Conservation (phyloP, 148 eudicot species). For the Pouteria glomerata region DNA sequence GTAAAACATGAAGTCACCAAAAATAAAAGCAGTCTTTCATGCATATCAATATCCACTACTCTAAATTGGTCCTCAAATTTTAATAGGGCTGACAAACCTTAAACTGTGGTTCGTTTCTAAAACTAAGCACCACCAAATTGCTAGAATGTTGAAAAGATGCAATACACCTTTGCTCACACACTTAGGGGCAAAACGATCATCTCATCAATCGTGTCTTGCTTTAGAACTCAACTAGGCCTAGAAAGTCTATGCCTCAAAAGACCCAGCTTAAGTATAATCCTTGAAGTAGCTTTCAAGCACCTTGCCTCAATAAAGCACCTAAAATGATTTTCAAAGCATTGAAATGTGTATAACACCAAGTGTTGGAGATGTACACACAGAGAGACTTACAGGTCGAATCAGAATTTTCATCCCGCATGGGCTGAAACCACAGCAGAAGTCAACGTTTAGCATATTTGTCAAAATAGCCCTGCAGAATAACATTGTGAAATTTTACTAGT, state of each 20-base stretch:
- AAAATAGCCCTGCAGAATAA: constrained; percentile 81
- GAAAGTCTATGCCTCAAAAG: not conserved
- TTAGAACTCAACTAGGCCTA: not conserved
- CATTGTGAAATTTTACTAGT: not conserved
- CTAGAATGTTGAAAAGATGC: not conserved
- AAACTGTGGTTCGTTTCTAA: constrained; percentile 1
- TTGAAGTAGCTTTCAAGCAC: not conserved
- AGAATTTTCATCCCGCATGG: not conserved
- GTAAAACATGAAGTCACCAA: not conserved
- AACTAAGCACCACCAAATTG: not conserved
- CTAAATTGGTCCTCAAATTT: not conserved
- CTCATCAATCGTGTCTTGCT: not conserved
- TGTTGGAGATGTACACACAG: not conserved
- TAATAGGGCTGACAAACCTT: not conserved
- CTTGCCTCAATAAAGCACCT: not conserved
- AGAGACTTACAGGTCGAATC: constrained; percentile 12
- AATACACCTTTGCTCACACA: not conserved
- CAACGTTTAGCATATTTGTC: constrained; percentile 65
- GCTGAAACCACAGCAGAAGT: constrained; percentile 12
- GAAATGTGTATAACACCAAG: not conserved
- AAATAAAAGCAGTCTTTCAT: not conserved
- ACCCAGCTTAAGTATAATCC: not conserved
- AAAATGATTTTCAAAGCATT: not conserved
- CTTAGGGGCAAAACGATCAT: no score
- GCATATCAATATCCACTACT: not conserved